These are phyloP conservation scores for Crepidotus variabilis DNA, from an alignment of 768 basidiomycete species.

Conservation along the genomic window DNA sequence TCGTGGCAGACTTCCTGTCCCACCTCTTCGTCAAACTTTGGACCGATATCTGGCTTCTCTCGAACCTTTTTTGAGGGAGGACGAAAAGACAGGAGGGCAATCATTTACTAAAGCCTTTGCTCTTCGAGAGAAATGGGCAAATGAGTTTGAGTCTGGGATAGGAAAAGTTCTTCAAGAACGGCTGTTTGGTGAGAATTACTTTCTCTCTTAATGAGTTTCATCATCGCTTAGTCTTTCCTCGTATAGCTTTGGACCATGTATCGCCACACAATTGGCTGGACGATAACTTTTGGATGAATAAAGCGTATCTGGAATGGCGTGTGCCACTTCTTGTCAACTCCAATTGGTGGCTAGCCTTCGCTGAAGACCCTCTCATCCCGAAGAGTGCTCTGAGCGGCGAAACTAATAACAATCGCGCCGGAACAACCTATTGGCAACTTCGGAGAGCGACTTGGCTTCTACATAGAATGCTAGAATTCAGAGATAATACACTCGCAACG, in stretches of 20 bases:
- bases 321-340: constrained; percentile 84
- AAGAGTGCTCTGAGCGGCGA: constrained; percentile 31
- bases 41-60: constrained; percentile 76
- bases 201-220: constrained; percentile 1
- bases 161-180: constrained; percentile 70
- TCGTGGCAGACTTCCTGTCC: constrained; percentile 78
- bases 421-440: constrained; percentile 79
- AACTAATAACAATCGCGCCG: constrained; percentile 33
- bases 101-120: constrained; percentile 49
- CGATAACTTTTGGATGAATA: constrained; percentile 88
- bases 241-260: constrained; percentile 70
- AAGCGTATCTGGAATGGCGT: constrained; percentile 86
- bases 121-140: constrained; percentile 54
- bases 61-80: constrained; percentile 75
- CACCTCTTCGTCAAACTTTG: constrained; percentile 70
- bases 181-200: constrained; percentile 53
- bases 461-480: constrained; percentile 70
- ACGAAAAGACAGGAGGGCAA: constrained; percentile 54
- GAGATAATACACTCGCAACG: constrained; percentile 53
- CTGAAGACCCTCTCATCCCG: constrained; percentile 68
- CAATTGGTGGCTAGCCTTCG: constrained; percentile 93
- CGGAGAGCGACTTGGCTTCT: constrained; percentile 81
- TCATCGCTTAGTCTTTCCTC: not conserved
- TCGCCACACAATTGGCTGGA: constrained; percentile 94
- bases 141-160: constrained; percentile 68